Conservation (phyloP, 805 yeast genomes). For the Barnettozyma siamensis region DNA sequence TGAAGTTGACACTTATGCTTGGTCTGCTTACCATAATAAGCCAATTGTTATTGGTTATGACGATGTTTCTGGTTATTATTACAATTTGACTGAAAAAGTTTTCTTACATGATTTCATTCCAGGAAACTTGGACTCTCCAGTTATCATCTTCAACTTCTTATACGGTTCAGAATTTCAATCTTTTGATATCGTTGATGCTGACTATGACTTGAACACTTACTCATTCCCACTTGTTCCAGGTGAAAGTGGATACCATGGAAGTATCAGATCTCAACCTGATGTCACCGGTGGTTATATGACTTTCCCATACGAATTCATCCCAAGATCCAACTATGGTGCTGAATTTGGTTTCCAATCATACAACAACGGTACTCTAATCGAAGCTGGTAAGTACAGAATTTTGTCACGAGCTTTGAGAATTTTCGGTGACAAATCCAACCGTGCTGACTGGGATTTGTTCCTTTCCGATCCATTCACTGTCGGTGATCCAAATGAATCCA, state of each 20-base stretch:
- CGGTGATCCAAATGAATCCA: not conserved
- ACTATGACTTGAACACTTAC: conserved; percentile 9
- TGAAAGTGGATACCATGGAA: conserved; percentile 11
- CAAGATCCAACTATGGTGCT: not conserved
- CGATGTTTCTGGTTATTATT: not conserved
- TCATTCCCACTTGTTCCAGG: conserved; percentile 9
- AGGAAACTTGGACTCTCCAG: conserved; percentile 4
- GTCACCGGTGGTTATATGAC: not conserved
- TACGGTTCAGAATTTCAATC: conserved; percentile 13
- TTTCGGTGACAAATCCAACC: conserved; percentile 7
- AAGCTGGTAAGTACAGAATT: conserved; percentile 10
- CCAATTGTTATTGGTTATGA: conserved; percentile 9
- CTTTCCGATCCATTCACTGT: conserved; percentile 7
- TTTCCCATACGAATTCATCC: conserved; percentile 6
- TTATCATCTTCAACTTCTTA: conserved; percentile 5
- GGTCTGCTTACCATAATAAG: conserved; percentile 6
- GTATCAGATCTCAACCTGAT: conserved; percentile 5
- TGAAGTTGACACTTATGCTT: conserved; percentile 8
- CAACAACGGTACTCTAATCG: conserved; percentile 9
- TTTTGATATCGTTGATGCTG: conserved; percentile 13
- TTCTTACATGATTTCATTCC: conserved; percentile 2
- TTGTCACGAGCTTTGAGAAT: conserved; percentile 9
- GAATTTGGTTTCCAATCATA: conserved; percentile 6
- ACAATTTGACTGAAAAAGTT: conserved; percentile 7
- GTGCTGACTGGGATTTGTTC: conserved; percentile 10